Evolutionary conservation across 495 filamentous ascomycete species (phyloP), one percentile per base, ranked within the genome.

Genomic region (Polyplosphaeria fusca): DNA sequence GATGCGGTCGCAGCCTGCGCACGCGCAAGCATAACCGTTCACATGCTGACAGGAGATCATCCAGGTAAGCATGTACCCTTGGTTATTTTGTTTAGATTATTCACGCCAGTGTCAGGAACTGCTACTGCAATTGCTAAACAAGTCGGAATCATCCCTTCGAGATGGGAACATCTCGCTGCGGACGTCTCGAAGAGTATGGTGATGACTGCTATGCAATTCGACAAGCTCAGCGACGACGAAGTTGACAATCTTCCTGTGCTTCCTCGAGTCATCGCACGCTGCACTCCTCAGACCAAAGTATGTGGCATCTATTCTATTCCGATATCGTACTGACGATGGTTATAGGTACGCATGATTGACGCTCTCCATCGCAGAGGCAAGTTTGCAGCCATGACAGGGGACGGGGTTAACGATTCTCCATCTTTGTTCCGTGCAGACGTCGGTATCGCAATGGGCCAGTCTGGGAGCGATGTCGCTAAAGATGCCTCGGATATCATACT

Each of bases 321-420:
- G n/a, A n/a, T n/a, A n/a, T n/a, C n/a, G n/a, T n/a, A n/a, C n/a
- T n/a, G n/a, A n/a, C n/a, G n/a, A n/a, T n/a, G n/a, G n/a, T n/a
- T n/a, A n/a, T n/a, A n/a, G n/a, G n/a, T 89, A 26, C 82, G 86
- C 45, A 88, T 90, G 81, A 85, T 92, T 25, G 82, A 88, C 45
- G 84, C 85, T 4, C 68, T 90, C 47, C 85, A 87, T 55, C 79
- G 84, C 12, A 47, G 84, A 46, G 77, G 77, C 22, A 65, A 72
- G 19, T 84, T 86, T 58, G 84, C 81, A 14, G 87, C 85, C 25
- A 88, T 93, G 55, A 91, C 88, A 14, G 88, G 89, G 67, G 88
- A 92, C 52, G 88, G 89, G 50, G 88, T 92, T 52, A 94, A 94
- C 65, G 89, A 92, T 67, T 83, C 86, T 4, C 87, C 89, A 1